phyloP scores from a whole-genome alignment of 768 basidiomycete genomes.

The Podaxis mareebaensis region DNA sequence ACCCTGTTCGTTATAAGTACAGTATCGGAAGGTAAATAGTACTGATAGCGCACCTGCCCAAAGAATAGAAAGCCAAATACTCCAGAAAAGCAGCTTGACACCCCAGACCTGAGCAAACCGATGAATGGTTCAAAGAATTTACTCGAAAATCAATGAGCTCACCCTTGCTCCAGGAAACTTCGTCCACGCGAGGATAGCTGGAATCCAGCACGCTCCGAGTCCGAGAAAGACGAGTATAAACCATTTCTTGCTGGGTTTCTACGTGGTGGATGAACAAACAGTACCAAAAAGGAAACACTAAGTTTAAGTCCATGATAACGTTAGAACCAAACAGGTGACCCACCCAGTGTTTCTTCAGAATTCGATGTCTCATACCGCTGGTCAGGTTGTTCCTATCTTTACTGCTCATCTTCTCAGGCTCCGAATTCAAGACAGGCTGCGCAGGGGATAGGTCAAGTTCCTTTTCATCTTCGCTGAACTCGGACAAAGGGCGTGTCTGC shows the following conservation, averaged over 20 bases:
- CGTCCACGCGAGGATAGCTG: constrained; percentile 8
- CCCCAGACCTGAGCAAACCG: constrained; percentile 5
- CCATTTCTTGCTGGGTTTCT: constrained; percentile 1
- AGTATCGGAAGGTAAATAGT: not conserved
- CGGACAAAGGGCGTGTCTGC: not conserved
- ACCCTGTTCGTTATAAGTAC: not conserved
- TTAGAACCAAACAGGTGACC: not conserved
- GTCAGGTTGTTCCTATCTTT: not conserved
- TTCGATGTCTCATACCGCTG: not conserved
- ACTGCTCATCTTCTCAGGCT: not conserved
- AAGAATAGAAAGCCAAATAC: constrained; percentile 13
- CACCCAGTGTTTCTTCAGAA: constrained; percentile 1
- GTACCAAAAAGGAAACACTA: not conserved
- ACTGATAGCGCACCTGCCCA: not conserved
- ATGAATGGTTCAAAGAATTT: not conserved
- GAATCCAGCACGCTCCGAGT: constrained; percentile 8
- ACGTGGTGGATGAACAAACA: not conserved
- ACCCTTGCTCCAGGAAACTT: constrained; percentile 6
- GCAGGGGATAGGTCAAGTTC: not conserved
- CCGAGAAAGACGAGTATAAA: constrained; percentile 6
- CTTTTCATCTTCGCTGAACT: constrained; percentile 6
- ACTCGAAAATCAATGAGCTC: not conserved
- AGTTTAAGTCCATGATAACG: not conserved
- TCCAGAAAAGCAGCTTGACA: constrained; percentile 8
- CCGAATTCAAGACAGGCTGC: not conserved